Evolutionary conservation across 352 stramenopile species (phyloP).

Genomic region (Pythium coloratum): DNA sequence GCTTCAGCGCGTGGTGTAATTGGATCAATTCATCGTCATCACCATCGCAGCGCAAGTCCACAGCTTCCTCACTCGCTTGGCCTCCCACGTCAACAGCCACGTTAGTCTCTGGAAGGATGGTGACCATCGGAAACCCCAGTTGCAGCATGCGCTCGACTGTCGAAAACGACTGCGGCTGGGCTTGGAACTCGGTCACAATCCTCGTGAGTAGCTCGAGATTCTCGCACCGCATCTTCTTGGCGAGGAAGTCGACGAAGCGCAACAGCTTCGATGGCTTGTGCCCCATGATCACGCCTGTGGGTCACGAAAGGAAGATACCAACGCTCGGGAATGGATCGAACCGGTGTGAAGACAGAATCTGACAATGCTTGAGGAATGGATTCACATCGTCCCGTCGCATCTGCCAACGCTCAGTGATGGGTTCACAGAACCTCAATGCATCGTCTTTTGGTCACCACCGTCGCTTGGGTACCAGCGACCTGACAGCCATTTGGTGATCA

Average conservation of each 20-base stretch:
- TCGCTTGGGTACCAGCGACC: neutral
- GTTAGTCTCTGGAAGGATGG: slow-evolving; percentile 2
- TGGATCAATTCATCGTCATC: neutral
- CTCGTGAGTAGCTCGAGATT: slow-evolving; percentile 14
- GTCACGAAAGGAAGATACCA: neutral
- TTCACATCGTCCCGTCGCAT: neutral
- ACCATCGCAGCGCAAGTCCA: neutral
- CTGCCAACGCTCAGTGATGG: too few relatives aligned
- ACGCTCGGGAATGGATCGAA: too few relatives aligned
- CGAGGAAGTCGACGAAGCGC: slow-evolving; percentile 14
- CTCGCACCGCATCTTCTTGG: neutral
- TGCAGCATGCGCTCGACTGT: slow-evolving; percentile 6
- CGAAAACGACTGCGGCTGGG: slow-evolving; percentile 7
- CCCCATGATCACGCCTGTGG: too few relatives aligned
- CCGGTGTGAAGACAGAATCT: too few relatives aligned
- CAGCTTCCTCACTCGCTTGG: neutral
- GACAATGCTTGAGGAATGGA: neutral
- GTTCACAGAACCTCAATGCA: too few relatives aligned
- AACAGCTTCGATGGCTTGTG: slow-evolving; percentile 1
- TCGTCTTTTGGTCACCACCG: neutral
- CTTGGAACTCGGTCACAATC: slow-evolving; percentile 7
- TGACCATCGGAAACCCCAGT: slow-evolving; percentile 1
- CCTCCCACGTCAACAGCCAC: neutral
- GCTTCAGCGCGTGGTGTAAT: neutral
- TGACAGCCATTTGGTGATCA: neutral